A percentile compares a stretch with the other conserved stretches of the same genome.
phyloP scores from a whole-genome alignment of 805 yeast species.

The Brettanomyces sp. region DNA sequence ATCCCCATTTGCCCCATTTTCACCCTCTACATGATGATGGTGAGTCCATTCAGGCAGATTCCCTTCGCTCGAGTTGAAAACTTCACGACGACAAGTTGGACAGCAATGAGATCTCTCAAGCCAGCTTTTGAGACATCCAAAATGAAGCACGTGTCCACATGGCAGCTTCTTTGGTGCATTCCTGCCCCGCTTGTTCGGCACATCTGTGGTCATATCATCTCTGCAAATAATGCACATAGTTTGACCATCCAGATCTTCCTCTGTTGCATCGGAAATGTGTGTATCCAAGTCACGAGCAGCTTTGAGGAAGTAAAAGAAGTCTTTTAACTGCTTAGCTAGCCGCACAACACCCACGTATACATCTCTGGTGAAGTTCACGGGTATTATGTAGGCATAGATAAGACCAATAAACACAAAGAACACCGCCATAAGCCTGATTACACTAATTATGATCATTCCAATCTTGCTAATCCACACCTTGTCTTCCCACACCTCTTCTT shows the following conservation, averaged over 20 bases:
- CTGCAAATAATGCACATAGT: slow-evolving; percentile 84
- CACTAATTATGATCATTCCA: slow-evolving; percentile 18
- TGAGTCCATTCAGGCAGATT: slow-evolving; percentile 1
- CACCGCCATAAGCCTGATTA: slow-evolving; percentile 37
- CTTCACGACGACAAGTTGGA: slow-evolving; percentile 80
- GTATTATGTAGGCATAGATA: slow-evolving; percentile 26
- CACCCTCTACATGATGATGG: slow-evolving; percentile 1
- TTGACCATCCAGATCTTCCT: slow-evolving; percentile 48
- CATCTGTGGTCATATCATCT: slow-evolving; percentile 65
- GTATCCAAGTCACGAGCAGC: slow-evolving; percentile 54
- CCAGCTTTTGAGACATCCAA: slow-evolving; percentile 90
- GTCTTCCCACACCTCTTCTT: slow-evolving; percentile 68
- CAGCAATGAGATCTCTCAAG: slow-evolving; percentile 85
- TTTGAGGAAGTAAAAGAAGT: slow-evolving; percentile 30
- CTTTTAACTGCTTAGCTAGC: slow-evolving; percentile 25
- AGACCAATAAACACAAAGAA: slow-evolving; percentile 38
- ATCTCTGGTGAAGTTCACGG: slow-evolving; percentile 24
- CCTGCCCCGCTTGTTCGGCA: slow-evolving; percentile 23
- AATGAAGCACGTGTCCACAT: slow-evolving; percentile 84
- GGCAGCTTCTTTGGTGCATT: slow-evolving; percentile 62
- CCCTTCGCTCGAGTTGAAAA: slow-evolving; percentile 28
- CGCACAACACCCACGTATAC: slow-evolving; percentile 19
- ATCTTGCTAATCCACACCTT: slow-evolving; percentile 51
- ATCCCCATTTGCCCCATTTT: neutral
- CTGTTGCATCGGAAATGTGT: slow-evolving; percentile 53